Evolutionary conservation across 2,329 filamentous ascomycete genomes (phyloP), one percentile per base, ranked within the genome.

Genomic region (Hypoxylon sp.): DNA sequence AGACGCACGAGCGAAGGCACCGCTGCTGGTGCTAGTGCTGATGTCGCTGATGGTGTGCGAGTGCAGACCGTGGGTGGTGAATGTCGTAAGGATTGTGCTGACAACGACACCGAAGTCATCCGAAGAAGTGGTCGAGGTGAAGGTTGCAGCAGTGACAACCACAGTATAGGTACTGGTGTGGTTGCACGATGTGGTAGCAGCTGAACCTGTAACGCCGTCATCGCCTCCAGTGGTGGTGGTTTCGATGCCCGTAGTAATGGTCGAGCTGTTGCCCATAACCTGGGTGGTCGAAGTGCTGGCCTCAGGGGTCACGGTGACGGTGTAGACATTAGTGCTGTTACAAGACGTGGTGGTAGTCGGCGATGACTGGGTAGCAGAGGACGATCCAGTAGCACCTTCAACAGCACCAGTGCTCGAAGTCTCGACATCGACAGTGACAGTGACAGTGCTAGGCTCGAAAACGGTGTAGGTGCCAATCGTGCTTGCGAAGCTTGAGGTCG

Each of bases 31-130:
- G n/a, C 33, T 30, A 9, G 40, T 33, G 50, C 46, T 57, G 30
- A 53, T 32, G 33, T 61, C 36, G 24, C 14, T 59, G 18, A 56
- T 20, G 9, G 18, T 46, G 58, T 50, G 44, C 1, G 54, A 18
- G 44, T 61, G 56, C 18, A 56, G 46, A 16, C 12, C n/a, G 16
- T 33, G 33, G 4, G 44, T 55, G 3, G 54, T 63, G 45, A 48
- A 48, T 6, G 64, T 65, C 4, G 60, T 62, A 26, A 67, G 24
- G 45, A 59, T 52, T 1, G 64, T 67, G 38, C 46, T 64, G 40
- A 49, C 54, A 20, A 64, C 33, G 3, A 59, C 46, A 18, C 30
- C 36, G 53, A 20, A 26, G 38, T 48, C 50, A n/a, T n/a, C 44
- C 11, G 45, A 30, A 14, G 54, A 42, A 12, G 46, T 50, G 30